These are phyloP conservation scores for Starmerella riodocensis DNA, from an alignment of 805 yeast species.

Conservation along the genomic window DNA sequence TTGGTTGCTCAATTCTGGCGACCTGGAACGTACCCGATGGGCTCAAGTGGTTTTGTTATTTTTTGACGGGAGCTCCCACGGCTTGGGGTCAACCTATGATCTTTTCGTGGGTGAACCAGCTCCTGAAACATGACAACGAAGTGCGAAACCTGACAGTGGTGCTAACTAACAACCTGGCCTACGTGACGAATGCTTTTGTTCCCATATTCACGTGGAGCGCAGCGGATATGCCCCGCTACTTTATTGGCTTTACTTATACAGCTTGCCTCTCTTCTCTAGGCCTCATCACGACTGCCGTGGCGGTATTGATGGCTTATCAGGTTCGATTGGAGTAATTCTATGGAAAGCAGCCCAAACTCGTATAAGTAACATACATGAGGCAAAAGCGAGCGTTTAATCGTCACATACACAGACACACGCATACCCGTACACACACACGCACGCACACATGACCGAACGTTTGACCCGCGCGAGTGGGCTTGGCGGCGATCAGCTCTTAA, in stretches of 20 bases:
- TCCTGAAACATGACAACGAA: conserved; percentile 33
- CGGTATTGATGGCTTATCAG: no score
- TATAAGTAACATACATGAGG: no score
- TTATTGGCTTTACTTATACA: conserved; percentile 31
- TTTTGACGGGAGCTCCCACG: conserved; percentile 36
- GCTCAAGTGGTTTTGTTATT: conserved; percentile 40
- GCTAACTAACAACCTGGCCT: conserved; percentile 33
- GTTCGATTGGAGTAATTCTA: no score
- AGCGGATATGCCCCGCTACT: conserved; percentile 29
- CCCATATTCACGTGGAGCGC: conserved; percentile 34
- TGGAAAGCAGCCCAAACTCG: no score
- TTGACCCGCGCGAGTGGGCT: no score
- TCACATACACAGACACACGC: no score
- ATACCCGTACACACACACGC: neutral
- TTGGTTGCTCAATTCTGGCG: conserved; percentile 35
- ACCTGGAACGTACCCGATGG: conserved; percentile 38
- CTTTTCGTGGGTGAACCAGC: conserved; percentile 43
- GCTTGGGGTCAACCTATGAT: conserved; percentile 45
- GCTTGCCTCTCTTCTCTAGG: conserved; percentile 29
- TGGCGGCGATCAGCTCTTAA: no score
- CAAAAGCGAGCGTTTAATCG: no score
- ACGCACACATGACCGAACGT: neutral
- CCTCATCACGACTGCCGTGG: conserved; percentile 24
- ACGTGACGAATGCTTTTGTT: conserved; percentile 33
- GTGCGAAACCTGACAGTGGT: conserved; percentile 31